Conservation (phyloP, 495 filamentous ascomycete species). For the Talaromyces trachyspermus region DNA sequence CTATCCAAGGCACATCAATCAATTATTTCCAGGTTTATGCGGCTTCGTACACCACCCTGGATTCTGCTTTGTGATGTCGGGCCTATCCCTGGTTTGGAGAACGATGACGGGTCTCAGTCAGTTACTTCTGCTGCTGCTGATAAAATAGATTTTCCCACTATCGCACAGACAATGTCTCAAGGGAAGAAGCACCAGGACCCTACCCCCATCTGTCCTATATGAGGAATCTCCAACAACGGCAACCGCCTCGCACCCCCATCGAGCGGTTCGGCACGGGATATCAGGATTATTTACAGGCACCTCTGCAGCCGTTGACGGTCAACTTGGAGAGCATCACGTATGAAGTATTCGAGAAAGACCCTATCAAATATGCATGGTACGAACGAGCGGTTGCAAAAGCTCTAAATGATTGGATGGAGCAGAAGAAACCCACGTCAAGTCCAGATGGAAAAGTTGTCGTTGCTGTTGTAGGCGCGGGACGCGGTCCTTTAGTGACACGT, state of each 20-base stretch:
- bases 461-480: slow-evolving; percentile 86
- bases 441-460: slow-evolving; percentile 67
- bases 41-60: slow-evolving; percentile 71
- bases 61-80: slow-evolving; percentile 73
- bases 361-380: slow-evolving; percentile 96
- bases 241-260: slow-evolving; percentile 55
- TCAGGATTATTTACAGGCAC: slow-evolving; percentile 93
- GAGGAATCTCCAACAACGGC: slow-evolving; percentile 72
- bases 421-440: slow-evolving; percentile 65
- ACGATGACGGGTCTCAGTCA: slow-evolving; percentile 20
- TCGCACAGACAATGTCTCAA: slow-evolving; percentile 52
- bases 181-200: slow-evolving; percentile 47
- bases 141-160: slow-evolving; percentile 53
- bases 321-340: slow-evolving; percentile 97
- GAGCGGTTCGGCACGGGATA: slow-evolving; percentile 70
- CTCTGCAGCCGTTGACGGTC: slow-evolving; percentile 88
- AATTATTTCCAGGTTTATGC: slow-evolving; percentile 76
- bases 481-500: slow-evolving; percentile 83
- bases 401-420: slow-evolving; percentile 68
- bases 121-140: slow-evolving; percentile 40
- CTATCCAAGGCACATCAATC: slow-evolving; percentile 75
- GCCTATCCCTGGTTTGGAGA: slow-evolving; percentile 46
- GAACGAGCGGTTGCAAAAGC: slow-evolving; percentile 76
- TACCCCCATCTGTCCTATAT: slow-evolving; percentile 74
- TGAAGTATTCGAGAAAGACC: slow-evolving; percentile 97